Conservation (phyloP, 352 stramenopile genomes). For the Blastocystis sp. region DNA sequence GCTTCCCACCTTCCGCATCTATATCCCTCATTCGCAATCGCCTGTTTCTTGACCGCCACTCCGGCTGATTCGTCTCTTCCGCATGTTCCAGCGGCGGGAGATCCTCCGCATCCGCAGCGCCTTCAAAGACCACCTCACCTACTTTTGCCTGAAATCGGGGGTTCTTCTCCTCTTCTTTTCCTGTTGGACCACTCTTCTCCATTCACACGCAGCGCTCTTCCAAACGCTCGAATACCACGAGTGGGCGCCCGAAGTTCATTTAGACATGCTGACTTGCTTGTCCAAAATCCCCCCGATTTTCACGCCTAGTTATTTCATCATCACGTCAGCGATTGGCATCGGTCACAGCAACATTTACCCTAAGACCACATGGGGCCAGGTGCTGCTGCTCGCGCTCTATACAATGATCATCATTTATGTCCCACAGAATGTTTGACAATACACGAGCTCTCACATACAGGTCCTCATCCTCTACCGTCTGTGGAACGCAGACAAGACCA, state of each 20-base stretch:
- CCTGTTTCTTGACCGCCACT: background rate
- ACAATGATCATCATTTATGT: conserved; percentile 43
- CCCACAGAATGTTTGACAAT: conserved; percentile 8
- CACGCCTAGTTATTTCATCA: conserved; percentile 24
- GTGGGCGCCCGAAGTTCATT: conserved; percentile 5
- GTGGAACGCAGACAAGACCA: background rate
- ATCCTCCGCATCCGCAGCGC: conserved; percentile 44
- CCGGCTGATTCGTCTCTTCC: conserved; percentile 37
- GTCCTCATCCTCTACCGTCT: conserved; percentile 22
- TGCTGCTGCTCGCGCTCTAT: conserved; percentile 32
- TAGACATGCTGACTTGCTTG: conserved; percentile 57
- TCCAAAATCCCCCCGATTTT: background rate
- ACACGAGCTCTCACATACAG: background rate
- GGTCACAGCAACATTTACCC: conserved; percentile 50
- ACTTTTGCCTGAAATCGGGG: conserved; percentile 19
- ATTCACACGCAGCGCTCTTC: conserved; percentile 29
- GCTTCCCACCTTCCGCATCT: conserved; percentile 54
- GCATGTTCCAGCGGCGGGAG: conserved; percentile 55
- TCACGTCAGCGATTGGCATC: conserved; percentile 24
- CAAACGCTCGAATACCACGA: conserved; percentile 55
- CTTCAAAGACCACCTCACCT: conserved; percentile 54
- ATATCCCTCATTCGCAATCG: conserved; percentile 20
- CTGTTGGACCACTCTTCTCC: background rate
- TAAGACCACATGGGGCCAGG: conserved; percentile 1
- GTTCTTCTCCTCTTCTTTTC: conserved; percentile 63